phyloP scores from a whole-genome alignment of 768 basidiomycete genomes.

The Russula virescens region DNA sequence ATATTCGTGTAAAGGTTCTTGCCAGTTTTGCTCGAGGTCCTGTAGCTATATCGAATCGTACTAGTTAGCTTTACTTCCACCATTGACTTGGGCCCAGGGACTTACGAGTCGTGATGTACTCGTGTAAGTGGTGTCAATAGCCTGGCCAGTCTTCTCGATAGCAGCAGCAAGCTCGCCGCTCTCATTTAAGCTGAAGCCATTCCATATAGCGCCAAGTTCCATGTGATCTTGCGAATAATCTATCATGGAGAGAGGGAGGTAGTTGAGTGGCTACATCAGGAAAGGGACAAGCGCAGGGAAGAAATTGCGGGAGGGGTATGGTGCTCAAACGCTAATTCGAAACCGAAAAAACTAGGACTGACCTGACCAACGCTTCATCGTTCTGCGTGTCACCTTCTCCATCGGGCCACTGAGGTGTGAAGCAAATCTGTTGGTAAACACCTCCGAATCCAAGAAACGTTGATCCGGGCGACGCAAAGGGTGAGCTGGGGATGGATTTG shows the following conservation, averaged over 20 bases:
- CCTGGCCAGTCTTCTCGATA: constrained; percentile 96
- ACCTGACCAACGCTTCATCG: constrained; percentile 95
- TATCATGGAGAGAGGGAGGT: constrained; percentile 26
- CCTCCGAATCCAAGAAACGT: constrained; percentile 92
- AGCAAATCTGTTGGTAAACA: constrained; percentile 93
- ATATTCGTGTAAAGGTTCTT: constrained; percentile 95
- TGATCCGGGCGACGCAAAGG: constrained; percentile 92
- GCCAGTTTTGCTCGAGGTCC: constrained; percentile 91
- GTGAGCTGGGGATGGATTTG: constrained; percentile 83
- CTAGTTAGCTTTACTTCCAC: neutral
- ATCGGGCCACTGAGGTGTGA: constrained; percentile 86
- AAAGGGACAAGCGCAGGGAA: neutral
- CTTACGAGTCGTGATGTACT: constrained; percentile 84
- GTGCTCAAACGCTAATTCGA: neutral
- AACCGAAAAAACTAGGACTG: constrained; percentile 26
- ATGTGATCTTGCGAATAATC: constrained; percentile 84
- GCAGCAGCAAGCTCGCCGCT: constrained; percentile 65
- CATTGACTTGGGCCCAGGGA: constrained; percentile 11
- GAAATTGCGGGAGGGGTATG: neutral
- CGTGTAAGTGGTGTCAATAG: constrained; percentile 89
- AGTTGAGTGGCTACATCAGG: neutral
- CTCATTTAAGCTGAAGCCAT: constrained; percentile 91
- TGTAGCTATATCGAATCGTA: constrained; percentile 53
- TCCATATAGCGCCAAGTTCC: constrained; percentile 86
- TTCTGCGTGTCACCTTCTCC: constrained; percentile 93